Conservation (phyloP, 1,284 basidiomycete genomes). For the Salmacisia buchloeana region DNA sequence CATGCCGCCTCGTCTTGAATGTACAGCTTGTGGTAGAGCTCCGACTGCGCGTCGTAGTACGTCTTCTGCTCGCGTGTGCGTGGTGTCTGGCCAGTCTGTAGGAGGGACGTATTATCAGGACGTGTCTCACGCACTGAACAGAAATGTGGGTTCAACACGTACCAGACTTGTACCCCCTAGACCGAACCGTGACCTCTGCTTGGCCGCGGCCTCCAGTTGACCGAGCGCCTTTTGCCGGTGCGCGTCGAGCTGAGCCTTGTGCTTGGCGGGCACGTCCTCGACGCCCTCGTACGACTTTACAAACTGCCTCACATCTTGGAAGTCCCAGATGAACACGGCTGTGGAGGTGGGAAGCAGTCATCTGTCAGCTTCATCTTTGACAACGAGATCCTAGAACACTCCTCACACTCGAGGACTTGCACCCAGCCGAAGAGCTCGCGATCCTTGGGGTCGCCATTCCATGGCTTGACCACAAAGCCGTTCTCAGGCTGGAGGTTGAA, state of each 20-base stretch:
- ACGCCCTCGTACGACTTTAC: constrained; percentile 61
- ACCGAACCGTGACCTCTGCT: constrained; percentile 1
- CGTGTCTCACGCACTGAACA: background rate
- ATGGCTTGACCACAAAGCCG: constrained; percentile 74
- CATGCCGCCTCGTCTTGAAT: constrained; percentile 5
- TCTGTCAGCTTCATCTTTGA: background rate
- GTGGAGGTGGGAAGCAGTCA: constrained; percentile 12
- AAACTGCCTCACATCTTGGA: constrained; percentile 75
- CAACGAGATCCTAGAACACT: background rate
- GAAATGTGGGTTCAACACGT: background rate
- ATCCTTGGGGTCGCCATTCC: constrained; percentile 76
- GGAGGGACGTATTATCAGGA: background rate
- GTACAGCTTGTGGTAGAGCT: constrained; percentile 8
- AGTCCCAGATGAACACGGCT: constrained; percentile 52
- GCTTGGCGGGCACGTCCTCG: constrained; percentile 54
- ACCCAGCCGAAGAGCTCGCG: constrained; percentile 78
- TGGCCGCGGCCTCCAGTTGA: constrained; percentile 1
- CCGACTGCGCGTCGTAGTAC: constrained; percentile 1
- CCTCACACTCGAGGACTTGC: constrained; percentile 90
- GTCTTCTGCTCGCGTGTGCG: background rate
- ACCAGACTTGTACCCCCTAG: background rate
- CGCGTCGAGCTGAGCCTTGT: background rate
- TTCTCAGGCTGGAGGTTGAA: constrained; percentile 80
- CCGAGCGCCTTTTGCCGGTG: background rate
- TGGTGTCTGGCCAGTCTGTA: background rate